Base-by-base conservation (phyloP, 1,139 yeast genomes). In the Blastobotrys petasosporus region DNA sequence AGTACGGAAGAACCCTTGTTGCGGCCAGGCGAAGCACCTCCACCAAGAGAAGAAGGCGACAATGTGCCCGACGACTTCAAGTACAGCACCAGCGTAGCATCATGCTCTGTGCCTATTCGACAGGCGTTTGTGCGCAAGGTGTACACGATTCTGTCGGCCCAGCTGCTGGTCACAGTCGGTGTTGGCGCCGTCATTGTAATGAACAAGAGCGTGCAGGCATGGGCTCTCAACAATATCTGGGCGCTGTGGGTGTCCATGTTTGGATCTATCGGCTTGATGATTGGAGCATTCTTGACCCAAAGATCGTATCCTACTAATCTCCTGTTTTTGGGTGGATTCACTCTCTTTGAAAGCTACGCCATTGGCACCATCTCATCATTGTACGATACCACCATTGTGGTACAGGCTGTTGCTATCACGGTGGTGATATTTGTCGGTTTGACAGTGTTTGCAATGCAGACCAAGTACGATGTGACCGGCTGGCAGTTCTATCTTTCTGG, bases 81-180 rank as follows among this genome's bases (percentile, higher is more conserved):
- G 63, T 86, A 82, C 65, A 79, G 85, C 31, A 85, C 84, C 8
- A 75, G 77, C 48, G 94, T 87, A 25, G 79, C 88, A 5, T 80
- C 84, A 29, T 85, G 95, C 66, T 86, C 83, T 51, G 69, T 85
- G 43, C 78, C 84, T 8, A 72, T 87, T 34, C 78, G 95, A 54
- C 86, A 82, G 56, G 74, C 82, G 61, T 87, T 87, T 59, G 69
- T 85, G 53, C 75, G 90, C 52, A 85, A 84, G 60, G 96, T 87
- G 9, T 87, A 87, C 64, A 71, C 88, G 2, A 73, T 87, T 47
- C 72, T 87, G 43, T 67, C 82, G 4, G 66, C 75, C 2, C 96
- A 87, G 63, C 63, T 87, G 41, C 62, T 80, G 41, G 66, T 72
- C 35, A 85, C 95, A 0, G 73, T 82, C 16, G 66, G 73, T 11